These are phyloP conservation scores for Narthecium ossifragum DNA, from an alignment of 106 monocot genomes.

Conservation along the genomic window DNA sequence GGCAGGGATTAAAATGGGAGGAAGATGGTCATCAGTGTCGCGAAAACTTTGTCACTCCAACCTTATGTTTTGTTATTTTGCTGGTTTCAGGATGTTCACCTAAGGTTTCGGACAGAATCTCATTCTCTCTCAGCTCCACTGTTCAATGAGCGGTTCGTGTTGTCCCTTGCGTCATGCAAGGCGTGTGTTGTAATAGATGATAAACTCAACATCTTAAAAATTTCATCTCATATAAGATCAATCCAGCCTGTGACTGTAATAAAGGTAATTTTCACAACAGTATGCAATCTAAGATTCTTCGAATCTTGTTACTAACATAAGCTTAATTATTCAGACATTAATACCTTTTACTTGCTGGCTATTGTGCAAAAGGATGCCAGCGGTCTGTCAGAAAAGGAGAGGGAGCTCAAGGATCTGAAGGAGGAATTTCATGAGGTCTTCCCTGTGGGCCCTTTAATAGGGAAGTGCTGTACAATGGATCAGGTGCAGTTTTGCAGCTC, in stretches of 20 bases:
- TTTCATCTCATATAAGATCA: conserved; percentile 89
- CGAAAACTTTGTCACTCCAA: too few species aligned
- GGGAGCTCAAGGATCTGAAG: conserved; percentile 76
- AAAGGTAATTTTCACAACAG: conserved; percentile 35
- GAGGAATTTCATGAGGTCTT: conserved; percentile 79
- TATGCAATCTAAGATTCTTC: neutral
- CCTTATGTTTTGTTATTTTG: conserved; percentile 3
- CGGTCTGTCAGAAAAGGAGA: conserved; percentile 74
- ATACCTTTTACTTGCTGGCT: too few species aligned
- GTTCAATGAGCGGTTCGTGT: conserved; percentile 89
- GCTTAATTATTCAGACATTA: too few species aligned
- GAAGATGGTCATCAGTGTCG: too few species aligned
- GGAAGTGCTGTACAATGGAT: conserved; percentile 90
- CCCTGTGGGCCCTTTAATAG: conserved; percentile 83
- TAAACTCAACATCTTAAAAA: conserved; percentile 87
- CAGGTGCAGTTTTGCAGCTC: conserved; percentile 46
- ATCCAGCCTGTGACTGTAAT: conserved; percentile 49
- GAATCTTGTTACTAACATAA: conserved; percentile 1
- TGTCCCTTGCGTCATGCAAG: conserved; percentile 93
- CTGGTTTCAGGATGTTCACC: conserved; percentile 83
- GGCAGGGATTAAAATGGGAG: too few species aligned
- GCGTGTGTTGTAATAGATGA: conserved; percentile 98
- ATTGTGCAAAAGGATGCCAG: conserved; percentile 53
- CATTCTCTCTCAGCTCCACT: conserved; percentile 63
- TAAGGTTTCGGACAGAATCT: conserved; percentile 95